Conservation (phyloP, 805 yeast genomes). For the Teunomyces aglyptinius region DNA sequence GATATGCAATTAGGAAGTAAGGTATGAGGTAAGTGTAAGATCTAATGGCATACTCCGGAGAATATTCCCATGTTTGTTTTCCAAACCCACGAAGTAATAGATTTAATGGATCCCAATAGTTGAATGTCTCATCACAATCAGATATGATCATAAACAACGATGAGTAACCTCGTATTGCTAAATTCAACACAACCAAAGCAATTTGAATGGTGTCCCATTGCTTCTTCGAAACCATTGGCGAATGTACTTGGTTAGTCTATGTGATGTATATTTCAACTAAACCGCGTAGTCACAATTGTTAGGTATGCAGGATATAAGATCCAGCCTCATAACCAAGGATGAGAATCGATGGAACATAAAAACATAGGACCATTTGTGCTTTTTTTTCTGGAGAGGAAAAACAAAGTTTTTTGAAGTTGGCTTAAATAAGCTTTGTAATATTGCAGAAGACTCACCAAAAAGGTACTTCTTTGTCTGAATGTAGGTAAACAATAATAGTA, state of each 20-base stretch:
- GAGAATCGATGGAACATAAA: not conserved
- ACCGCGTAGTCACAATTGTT: not conserved
- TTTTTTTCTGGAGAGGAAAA: not conserved
- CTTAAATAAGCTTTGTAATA: not conserved
- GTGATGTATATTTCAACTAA: not conserved
- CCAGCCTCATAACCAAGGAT: no score
- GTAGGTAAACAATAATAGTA: no score
- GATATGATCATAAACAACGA: constrained; percentile 66
- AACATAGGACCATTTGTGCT: no score
- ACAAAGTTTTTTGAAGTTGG: not conserved
- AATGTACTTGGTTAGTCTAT: not conserved
- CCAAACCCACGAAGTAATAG: constrained; percentile 77
- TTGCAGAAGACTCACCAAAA: no score
- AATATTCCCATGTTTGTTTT: constrained; percentile 94
- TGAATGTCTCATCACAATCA: constrained; percentile 91
- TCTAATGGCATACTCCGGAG: constrained; percentile 83
- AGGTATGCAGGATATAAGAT: not conserved
- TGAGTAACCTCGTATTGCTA: constrained; percentile 29
- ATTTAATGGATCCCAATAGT: constrained; percentile 94
- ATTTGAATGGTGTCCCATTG: not conserved
- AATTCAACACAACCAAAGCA: constrained; percentile 12
- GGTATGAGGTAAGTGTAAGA: constrained; percentile 77
- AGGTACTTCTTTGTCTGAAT: no score
- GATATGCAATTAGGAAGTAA: constrained; percentile 31
- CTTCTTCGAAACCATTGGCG: not conserved